These are phyloP conservation scores for Hypericum perforatum DNA, from an alignment of 345 rosid species.

Conservation along the genomic window DNA sequence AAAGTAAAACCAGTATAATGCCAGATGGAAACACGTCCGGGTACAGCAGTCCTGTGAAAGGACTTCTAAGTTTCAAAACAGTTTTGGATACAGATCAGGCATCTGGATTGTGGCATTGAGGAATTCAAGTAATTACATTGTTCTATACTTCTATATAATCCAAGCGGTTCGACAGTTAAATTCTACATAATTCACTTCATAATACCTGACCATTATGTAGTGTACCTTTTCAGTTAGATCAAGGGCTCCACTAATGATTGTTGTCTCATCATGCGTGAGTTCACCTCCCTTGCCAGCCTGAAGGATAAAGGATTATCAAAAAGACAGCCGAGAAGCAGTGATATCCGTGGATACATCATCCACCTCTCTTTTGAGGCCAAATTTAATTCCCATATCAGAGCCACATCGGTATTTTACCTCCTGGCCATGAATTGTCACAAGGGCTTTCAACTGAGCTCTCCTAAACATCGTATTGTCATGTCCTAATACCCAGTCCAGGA, in stretches of 20 bases:
- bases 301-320: constrained; percentile 18
- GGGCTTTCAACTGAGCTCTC: constrained; percentile 93
- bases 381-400: neutral
- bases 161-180: no score
- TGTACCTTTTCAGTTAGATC: constrained; percentile 90
- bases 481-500: constrained; percentile 81
- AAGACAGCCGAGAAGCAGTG: constrained; percentile 1
- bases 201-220: neutral
- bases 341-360: no score
- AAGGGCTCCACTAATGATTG: constrained; percentile 92
- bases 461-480: constrained; percentile 84
- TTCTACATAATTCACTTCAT: neutral
- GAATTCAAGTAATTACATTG: no score
- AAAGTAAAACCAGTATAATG: no score
- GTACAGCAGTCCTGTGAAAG: no score
- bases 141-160: no score
- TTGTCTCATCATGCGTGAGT: constrained; percentile 91
- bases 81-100: no score
- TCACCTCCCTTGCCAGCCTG: constrained; percentile 99
- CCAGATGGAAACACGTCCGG: no score
- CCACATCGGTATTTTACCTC: constrained; percentile 41
- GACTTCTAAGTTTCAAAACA: no score
- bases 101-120: no score
- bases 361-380: no score
- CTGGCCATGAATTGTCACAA: constrained; percentile 80